A percentile compares a stretch with the other conserved stretches of the same genome.
Evolutionary conservation across 257 asterid species (phyloP).

Genomic region (Perilla frutescens): DNA sequence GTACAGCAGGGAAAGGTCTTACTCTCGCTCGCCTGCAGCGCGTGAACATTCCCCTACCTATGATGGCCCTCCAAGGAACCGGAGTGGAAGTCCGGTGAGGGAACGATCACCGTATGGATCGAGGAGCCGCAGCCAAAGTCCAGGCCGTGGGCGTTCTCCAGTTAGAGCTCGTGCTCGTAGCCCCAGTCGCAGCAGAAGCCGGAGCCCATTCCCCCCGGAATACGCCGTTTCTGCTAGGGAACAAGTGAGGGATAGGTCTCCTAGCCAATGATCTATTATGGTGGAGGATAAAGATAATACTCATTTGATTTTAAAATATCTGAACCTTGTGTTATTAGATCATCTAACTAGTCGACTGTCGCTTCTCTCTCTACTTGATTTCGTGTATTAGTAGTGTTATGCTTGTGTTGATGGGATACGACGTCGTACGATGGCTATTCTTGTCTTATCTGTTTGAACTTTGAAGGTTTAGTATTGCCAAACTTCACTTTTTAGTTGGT

Average conservation of each 20-base stretch:
- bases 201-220: conserved; percentile 49
- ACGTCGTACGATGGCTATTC: too few relatives aligned
- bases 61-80: conserved; percentile 52
- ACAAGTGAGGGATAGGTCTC: conserved; percentile 39
- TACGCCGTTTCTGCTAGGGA: conserved; percentile 15
- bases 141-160: conserved; percentile 47
- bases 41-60: conserved; percentile 52
- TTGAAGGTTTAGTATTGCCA: too few relatives aligned
- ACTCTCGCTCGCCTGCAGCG: conserved; percentile 53
- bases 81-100: conserved; percentile 60
- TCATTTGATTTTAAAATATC: conserved; percentile 5
- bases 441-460: too few relatives aligned
- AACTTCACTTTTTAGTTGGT: too few relatives aligned
- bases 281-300: too few relatives aligned
- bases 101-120: conserved; percentile 56
- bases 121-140: conserved; percentile 61
- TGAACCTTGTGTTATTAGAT: not conserved
- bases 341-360: not conserved
- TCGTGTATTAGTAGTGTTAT: too few relatives aligned
- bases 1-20: conserved; percentile 68
- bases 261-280: conserved; percentile 38
- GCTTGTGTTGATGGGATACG: too few relatives aligned
- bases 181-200: conserved; percentile 57
- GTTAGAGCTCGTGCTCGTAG: conserved; percentile 41
- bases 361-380: too few relatives aligned